Evolutionary conservation across 306 rosid species (phyloP), one percentile per base, ranked within the genome.

Genomic region (Begonia masoniana): DNA sequence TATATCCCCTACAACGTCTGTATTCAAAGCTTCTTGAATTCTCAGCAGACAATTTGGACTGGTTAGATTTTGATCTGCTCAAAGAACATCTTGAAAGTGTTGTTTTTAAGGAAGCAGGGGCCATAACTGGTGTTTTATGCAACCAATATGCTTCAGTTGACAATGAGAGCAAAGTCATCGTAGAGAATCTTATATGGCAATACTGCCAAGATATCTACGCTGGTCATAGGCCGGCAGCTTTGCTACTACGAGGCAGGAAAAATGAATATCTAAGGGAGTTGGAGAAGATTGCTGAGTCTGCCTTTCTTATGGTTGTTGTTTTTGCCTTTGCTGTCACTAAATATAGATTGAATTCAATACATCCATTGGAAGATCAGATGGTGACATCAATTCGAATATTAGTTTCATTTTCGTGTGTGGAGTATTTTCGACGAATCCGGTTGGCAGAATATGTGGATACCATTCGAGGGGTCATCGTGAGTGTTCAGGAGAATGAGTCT

Each of bases 361-460:
- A 59, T 60, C 51, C 66, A 49, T 74, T 47, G 45, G 95, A 82
- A 66, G 65, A 60, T 51, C 79, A 75, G 55, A 58, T 69, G 39
- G 83, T 74, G 4, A 41, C 75, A 63, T 80, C 94, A 0, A 67
- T 80, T 62, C 71, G 58, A 73, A 82, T 89, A 62, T 75, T 89
- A 4, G 78, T 71, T 67, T 81, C 95, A 14, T 83, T 85, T 70
- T 89, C 97, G 68, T 82, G 88, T 57, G 51, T 84, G 64, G 97
- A 85, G 75, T 82, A 80, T 74, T 85, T 85, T 69, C 87, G 95
- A 58, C 87, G 83, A 43, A 76, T 89, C n/a, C 95, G 87, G 42
- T 62, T 89, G 70, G 85, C 87, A 11, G 97, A 89, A 66, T 89
- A 89, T 69, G 68, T 89, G 82, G 97, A 89, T 56, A 74, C 87